Evolutionary conservation across 2,329 filamentous ascomycete genomes (phyloP), one percentile per base, ranked within the genome.

Genomic region (Teratosphaeria viscida): DNA sequence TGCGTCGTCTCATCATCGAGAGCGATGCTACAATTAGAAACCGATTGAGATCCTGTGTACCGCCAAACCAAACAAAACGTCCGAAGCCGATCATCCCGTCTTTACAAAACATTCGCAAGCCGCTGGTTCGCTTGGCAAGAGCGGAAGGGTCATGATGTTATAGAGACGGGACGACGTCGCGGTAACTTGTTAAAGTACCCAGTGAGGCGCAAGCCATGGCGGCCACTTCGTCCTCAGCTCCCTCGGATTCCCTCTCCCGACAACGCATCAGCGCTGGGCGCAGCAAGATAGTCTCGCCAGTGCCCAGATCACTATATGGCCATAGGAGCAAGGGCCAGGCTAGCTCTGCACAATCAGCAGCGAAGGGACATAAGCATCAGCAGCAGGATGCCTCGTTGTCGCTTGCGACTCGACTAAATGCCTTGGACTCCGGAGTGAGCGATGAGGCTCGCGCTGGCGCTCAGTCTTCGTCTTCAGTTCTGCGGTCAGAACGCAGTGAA

Each of bases 181-280:
- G 6, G 16, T 16, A 49, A n/a, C 43, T 8, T 49, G 43, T n/a
- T 6, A 19, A 49, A 49, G 43, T 49, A 32, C 29, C 29, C 7
- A 23, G 43, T 49, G 43, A 49, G 43, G 43, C 43, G 43, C 43
- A 49, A 49, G 43, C 43, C 43, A 49, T 49, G 43, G 43, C 43
- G 43, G 43, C 5, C 43, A 19, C 43, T n/a, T 49, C 43, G 23
- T 49, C 43, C 19, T 49, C 43, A 49, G 43, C 43, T 49, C n/a
- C 43, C 19, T 5, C 8, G 16, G 43, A 11, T 49, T 49, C 43
- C 19, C 43, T 54, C 16, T 54, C 34, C 11, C 53, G 34, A 54
- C 53, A 54, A 32, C 57, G 58, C 37, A 57, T 58, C 60, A 63
- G 60, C 59, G 61, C 65, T 59, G 64, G 60, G 52, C 65, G 62